Evolutionary conservation across 768 basidiomycete species (phyloP), one percentile per base, ranked within the genome.

Genomic region (Hygrophorus pudorinus): DNA sequence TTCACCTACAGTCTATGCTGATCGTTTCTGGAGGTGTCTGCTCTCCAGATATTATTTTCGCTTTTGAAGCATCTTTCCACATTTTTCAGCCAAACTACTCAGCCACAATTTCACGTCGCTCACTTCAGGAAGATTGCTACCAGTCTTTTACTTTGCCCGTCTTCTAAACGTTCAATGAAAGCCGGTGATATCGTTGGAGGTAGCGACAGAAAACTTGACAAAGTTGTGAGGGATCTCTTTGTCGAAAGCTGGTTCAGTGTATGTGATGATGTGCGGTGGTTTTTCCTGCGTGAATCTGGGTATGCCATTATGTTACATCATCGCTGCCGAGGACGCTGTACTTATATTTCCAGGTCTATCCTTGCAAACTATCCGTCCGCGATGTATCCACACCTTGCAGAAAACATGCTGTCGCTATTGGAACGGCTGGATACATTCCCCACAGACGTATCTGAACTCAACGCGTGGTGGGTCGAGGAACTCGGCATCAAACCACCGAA

Each of bases 261-360:
- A 10, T 56, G 85, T 57, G 85, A 89, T 54, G 90, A 94, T 54
- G 66, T 93, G 27, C 76, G 90, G 47, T 93, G 85, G 85, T 87
- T 85, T 65, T 91, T 90, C 66, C 71, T 94, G 28, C 74, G 83
- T 34, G 85, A 91, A 55, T 70, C 84, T 44, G 75, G 70, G 88
- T 85, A 60, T 47, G 75, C n/a, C n/a, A n/a, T n/a, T n/a, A n/a
- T 65, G 5, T 39, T 20, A 38, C 12, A 12, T 28, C 14, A 17
- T 42, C n/a, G 16, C 38, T 35, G 9, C 5, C 5, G 9, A 35
- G 9, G 13, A 17, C 33, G 33, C 33, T 35, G 5, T 17, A 35
- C 33, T 10, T 37, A 34, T 31, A 21, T 27, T 13, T 12, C n/a
- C 14, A 27, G 31, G 20, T 33, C 13, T 9, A 13, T 45, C 3